A percentile compares a stretch with the other conserved stretches of the same genome.
Conservation (phyloP, 768 basidiomycete genomes). For the Cyathus striatus region DNA sequence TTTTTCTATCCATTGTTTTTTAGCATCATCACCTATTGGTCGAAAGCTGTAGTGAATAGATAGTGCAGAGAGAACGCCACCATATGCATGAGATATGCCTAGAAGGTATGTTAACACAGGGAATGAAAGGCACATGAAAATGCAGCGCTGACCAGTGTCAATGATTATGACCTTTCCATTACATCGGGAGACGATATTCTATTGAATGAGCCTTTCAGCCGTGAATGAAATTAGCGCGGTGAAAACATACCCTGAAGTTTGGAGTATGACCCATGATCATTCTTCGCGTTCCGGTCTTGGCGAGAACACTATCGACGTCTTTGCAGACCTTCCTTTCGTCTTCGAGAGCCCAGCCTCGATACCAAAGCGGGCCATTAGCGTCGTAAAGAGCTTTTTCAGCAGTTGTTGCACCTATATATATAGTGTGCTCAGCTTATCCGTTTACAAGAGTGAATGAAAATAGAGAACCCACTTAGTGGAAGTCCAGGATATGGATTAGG, state of each 20-base stretch:
- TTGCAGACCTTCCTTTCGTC: slow-evolving; percentile 64
- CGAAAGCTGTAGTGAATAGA: slow-evolving; percentile 82
- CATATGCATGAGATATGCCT: slow-evolving; percentile 96
- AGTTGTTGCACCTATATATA: slow-evolving; percentile 44
- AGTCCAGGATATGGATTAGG: slow-evolving; percentile 71
- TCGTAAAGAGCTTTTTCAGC: slow-evolving; percentile 74
- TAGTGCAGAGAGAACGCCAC: slow-evolving; percentile 86
- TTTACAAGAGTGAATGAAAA: background rate
- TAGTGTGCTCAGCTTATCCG: slow-evolving; percentile 8
- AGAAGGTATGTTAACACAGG: background rate
- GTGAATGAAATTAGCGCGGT: background rate
- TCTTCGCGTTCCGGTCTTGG: slow-evolving; percentile 74
- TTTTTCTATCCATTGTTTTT: slow-evolving; percentile 49
- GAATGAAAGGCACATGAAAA: background rate
- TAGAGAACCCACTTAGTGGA: slow-evolving; percentile 37
- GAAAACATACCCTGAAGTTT: slow-evolving; percentile 57
- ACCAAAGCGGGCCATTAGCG: slow-evolving; percentile 86
- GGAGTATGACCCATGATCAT: slow-evolving; percentile 99
- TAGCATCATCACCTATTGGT: slow-evolving; percentile 39
- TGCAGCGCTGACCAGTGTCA: slow-evolving; percentile 69
- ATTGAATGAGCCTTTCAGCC: slow-evolving; percentile 1
- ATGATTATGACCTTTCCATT: slow-evolving; percentile 93
- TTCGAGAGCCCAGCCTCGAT: slow-evolving; percentile 86
- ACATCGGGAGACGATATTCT: slow-evolving; percentile 83
- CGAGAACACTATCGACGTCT: slow-evolving; percentile 65